A percentile compares a stretch with the other conserved stretches of the same genome.
Conservation (phyloP, 1,284 basidiomycete genomes). For the Meripilus lineatus region DNA sequence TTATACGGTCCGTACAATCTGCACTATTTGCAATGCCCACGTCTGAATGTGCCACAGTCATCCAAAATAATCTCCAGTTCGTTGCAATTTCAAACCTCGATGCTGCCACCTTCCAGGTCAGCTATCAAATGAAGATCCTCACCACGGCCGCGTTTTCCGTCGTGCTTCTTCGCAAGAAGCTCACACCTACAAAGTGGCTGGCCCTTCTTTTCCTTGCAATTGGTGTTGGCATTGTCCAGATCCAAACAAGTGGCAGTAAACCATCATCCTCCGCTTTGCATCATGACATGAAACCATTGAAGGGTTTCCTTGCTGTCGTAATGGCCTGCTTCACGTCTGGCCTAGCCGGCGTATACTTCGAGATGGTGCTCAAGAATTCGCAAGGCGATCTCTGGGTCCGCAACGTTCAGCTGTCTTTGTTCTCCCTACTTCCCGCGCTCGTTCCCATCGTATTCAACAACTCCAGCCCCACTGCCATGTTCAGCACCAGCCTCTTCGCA, state of each 20-base stretch:
- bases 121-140: constrained; percentile 97
- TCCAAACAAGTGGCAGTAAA: constrained; percentile 54
- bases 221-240: constrained; percentile 91
- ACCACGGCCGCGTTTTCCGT: constrained; percentile 96
- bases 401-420: constrained; percentile 75
- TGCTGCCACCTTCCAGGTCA: constrained; percentile 93
- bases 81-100: constrained; percentile 91
- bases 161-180: constrained; percentile 76
- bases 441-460: constrained; percentile 60
- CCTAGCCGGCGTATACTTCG: constrained; percentile 80
- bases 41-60: constrained; percentile 51
- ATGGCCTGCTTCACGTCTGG: constrained; percentile 78
- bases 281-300: constrained; percentile 62
- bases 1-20: constrained; percentile 52
- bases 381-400: constrained; percentile 73
- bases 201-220: constrained; percentile 82
- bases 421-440: constrained; percentile 72
- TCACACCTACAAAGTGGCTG: constrained; percentile 77
- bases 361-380: constrained; percentile 74
- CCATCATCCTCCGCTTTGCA: constrained; percentile 26
- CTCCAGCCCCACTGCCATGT: constrained; percentile 31
- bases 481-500: constrained; percentile 51
- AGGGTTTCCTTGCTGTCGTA: constrained; percentile 62
- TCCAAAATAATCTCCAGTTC: constrained; percentile 96
- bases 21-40: background rate